Evolutionary conservation across 176 grass and related monocot genomes (phyloP).

Genomic region (Musa itinerans): DNA sequence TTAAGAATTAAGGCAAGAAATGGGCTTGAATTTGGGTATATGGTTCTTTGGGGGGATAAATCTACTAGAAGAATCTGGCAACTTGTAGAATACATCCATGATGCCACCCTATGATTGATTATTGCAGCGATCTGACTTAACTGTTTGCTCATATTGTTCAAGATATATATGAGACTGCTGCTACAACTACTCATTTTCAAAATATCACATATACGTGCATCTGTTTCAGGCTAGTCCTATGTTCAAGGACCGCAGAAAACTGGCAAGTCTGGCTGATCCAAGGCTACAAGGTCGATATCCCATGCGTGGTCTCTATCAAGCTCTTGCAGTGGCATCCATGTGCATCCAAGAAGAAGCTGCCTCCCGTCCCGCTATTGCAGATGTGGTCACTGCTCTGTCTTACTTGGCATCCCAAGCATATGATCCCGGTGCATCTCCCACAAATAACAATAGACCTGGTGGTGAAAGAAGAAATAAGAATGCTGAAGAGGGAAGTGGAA

Average conservation of each 20-base stretch:
- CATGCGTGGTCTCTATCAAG: constrained; percentile 72
- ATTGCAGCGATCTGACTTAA: neutral
- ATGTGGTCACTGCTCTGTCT: constrained; percentile 70
- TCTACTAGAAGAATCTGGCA: too few relatives aligned
- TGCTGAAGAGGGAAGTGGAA: constrained; percentile 16
- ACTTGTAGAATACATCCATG: too few relatives aligned
- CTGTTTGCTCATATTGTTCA: neutral
- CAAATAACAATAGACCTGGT: constrained; percentile 21
- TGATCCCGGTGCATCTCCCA: constrained; percentile 30
- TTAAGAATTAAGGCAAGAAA: too few relatives aligned
- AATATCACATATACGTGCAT: neutral
- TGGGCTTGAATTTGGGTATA: too few relatives aligned
- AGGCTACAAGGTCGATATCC: constrained; percentile 54
- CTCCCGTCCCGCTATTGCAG: constrained; percentile 55
- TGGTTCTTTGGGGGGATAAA: too few relatives aligned
- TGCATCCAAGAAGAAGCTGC: constrained; percentile 80
- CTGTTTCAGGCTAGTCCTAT: constrained; percentile 13
- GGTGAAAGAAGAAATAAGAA: constrained; percentile 23
- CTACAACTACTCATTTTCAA: neutral
- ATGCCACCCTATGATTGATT: too few relatives aligned
- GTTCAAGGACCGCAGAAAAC: constrained; percentile 71
- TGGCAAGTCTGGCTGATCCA: constrained; percentile 69
- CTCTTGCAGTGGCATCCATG: constrained; percentile 74
- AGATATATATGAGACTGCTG: neutral
- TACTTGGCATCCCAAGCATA: constrained; percentile 58